Percentiles rank a stretch among this genome's conserved stretches.
phyloP scores from a whole-genome alignment of 1,139 yeast genomes.

The Hemisphaericaspora xylofermentans region DNA sequence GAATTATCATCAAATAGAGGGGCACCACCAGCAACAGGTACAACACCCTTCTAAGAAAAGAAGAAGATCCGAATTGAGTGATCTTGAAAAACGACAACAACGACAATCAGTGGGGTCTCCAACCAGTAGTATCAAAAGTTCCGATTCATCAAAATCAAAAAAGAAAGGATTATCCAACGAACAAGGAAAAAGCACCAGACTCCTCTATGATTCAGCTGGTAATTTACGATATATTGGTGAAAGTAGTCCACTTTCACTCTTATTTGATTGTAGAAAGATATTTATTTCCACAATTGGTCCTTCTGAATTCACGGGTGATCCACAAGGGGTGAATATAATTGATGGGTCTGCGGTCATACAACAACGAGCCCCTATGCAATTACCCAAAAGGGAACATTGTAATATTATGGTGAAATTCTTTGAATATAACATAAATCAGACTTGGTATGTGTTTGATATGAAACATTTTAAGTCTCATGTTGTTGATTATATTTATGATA shows the following conservation, averaged over 20 bases:
- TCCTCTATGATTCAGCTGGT: slow-evolving; percentile 12
- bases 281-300: slow-evolving; percentile 13
- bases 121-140: slow-evolving; percentile 1
- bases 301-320: slow-evolving; percentile 10
- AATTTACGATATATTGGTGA: slow-evolving; percentile 23
- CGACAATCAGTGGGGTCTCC: background rate
- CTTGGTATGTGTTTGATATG: slow-evolving; percentile 17
- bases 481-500: slow-evolving; percentile 17
- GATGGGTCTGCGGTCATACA: slow-evolving; percentile 18
- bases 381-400: slow-evolving; percentile 17
- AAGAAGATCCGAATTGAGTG: slow-evolving; percentile 1
- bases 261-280: slow-evolving; percentile 21
- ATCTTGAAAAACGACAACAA: background rate
- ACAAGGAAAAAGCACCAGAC: slow-evolving; percentile 7
- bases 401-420: slow-evolving; percentile 15
- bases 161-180: slow-evolving; percentile 6
- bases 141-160: background rate
- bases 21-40: background rate
- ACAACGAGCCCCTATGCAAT: slow-evolving; percentile 12
- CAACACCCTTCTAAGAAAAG: background rate
- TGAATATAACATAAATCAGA: slow-evolving; percentile 20
- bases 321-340: slow-evolving; percentile 17
- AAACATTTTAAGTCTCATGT: slow-evolving; percentile 11
- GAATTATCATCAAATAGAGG: background rate
- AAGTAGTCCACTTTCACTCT: slow-evolving; percentile 21